Evolutionary conservation across 2,329 filamentous ascomycete species (phyloP).

Genomic region (Cladosporium sp.): DNA sequence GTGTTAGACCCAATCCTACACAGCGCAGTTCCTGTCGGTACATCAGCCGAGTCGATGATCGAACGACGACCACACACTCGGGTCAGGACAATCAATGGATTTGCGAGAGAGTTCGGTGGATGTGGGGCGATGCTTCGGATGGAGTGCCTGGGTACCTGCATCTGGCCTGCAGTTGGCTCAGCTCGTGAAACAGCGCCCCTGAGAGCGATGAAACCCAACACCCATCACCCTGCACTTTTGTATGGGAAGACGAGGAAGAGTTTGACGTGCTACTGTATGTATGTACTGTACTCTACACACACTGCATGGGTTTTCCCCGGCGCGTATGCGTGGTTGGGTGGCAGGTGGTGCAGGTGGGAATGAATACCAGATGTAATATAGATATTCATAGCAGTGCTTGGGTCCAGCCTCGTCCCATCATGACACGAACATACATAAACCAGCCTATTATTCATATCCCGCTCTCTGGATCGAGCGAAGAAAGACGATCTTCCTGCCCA

Average conservation of each 20-base stretch:
- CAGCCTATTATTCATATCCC: too few species aligned
- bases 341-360: background rate
- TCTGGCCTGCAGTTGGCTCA: constrained; percentile 5
- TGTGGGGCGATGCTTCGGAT: constrained; percentile 12
- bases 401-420: too few species aligned
- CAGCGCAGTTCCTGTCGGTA: constrained; percentile 1
- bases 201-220: constrained; percentile 6
- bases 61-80: constrained; percentile 7
- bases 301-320: background rate
- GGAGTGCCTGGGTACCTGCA: constrained; percentile 1
- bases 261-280: background rate
- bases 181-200: constrained; percentile 11
- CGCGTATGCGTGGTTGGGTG: background rate
- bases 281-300: too few species aligned
- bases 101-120: background rate
- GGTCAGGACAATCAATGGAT: too few species aligned
- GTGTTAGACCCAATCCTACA: too few species aligned
- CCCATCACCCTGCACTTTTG: background rate
- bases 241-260: background rate
- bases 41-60: constrained; percentile 10
- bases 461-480: too few species aligned
- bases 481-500: too few species aligned
- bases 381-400: too few species aligned
- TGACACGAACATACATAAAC: too few species aligned
- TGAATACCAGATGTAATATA: background rate